Percentiles rank a stretch among this genome's conserved stretches.
Evolutionary conservation across 495 filamentous ascomycete species (phyloP).

Genomic region (Neurospora terricola): DNA sequence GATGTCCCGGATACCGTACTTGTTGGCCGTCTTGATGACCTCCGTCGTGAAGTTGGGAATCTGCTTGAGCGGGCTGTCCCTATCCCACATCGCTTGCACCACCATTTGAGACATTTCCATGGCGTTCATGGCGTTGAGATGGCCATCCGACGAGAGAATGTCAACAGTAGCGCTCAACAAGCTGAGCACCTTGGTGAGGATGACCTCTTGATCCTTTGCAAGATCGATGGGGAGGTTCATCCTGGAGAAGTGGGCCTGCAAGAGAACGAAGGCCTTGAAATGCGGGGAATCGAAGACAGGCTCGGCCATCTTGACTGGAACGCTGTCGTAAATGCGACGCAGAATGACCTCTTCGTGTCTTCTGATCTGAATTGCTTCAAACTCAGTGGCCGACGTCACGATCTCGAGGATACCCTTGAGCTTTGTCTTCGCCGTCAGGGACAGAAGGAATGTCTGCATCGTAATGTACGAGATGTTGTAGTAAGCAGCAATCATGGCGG

Average conservation of each 20-base stretch:
- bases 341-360: constrained; percentile 86
- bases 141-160: constrained; percentile 90
- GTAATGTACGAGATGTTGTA: constrained; percentile 99
- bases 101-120: constrained; percentile 99
- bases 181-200: constrained; percentile 76
- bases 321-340: constrained; percentile 83
- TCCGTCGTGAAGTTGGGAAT: constrained; percentile 89
- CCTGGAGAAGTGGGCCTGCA: constrained; percentile 95
- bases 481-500: constrained; percentile 95
- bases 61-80: constrained; percentile 92
- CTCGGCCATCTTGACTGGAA: constrained; percentile 89
- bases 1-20: constrained; percentile 76
- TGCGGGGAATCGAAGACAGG: constrained; percentile 84
- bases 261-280: constrained; percentile 93
- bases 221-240: constrained; percentile 94
- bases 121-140: constrained; percentile 91
- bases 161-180: constrained; percentile 88
- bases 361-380: constrained; percentile 89
- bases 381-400: constrained; percentile 92
- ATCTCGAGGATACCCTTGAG: constrained; percentile 96
- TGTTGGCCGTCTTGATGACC: constrained; percentile 72
- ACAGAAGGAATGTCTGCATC: constrained; percentile 99
- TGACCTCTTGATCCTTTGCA: constrained; percentile 90
- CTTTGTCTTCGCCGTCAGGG: constrained; percentile 76
- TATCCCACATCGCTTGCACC: constrained; percentile 98